Evolutionary conservation across 495 filamentous ascomycete genomes (phyloP).

Genomic region (Lasiosphaeria miniovina): DNA sequence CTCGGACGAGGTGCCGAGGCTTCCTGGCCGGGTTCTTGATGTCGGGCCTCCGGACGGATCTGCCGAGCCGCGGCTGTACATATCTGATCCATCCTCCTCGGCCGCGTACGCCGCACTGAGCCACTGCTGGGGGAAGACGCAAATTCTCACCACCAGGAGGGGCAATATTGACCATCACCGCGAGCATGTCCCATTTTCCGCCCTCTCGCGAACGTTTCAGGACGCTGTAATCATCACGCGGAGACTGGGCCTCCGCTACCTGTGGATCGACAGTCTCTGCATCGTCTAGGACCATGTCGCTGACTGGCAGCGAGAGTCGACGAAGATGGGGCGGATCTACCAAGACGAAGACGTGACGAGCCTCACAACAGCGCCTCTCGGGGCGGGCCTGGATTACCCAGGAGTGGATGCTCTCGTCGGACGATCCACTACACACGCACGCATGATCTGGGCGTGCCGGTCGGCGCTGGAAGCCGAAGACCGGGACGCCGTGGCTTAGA

Average conservation of each 20-base stretch:
- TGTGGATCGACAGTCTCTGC: constrained; percentile 40
- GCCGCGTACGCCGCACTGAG: constrained; percentile 4
- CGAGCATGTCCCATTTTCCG: neutral
- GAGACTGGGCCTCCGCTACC: constrained; percentile 23
- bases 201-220: constrained; percentile 13
- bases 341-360: constrained; percentile 11
- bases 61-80: neutral
- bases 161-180: neutral
- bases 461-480: constrained; percentile 3
- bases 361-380: neutral
- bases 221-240: constrained; percentile 11
- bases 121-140: constrained; percentile 16
- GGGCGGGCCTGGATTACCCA: constrained; percentile 7
- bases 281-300: constrained; percentile 32
- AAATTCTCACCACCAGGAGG: constrained; percentile 1
- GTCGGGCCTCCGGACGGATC: neutral
- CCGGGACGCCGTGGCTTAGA: neutral
- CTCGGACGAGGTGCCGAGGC: neutral
- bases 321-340: constrained; percentile 30
- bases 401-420: constrained; percentile 9
- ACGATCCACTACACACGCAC: constrained; percentile 3
- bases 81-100: fast-evolving
- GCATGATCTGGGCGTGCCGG: constrained; percentile 8
- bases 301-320: constrained; percentile 31
- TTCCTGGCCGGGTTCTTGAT: neutral